Evolutionary conservation across 2,329 filamentous ascomycete genomes (phyloP), one percentile per base, ranked within the genome.

Genomic region (Hymenoscyphus fraxineus): DNA sequence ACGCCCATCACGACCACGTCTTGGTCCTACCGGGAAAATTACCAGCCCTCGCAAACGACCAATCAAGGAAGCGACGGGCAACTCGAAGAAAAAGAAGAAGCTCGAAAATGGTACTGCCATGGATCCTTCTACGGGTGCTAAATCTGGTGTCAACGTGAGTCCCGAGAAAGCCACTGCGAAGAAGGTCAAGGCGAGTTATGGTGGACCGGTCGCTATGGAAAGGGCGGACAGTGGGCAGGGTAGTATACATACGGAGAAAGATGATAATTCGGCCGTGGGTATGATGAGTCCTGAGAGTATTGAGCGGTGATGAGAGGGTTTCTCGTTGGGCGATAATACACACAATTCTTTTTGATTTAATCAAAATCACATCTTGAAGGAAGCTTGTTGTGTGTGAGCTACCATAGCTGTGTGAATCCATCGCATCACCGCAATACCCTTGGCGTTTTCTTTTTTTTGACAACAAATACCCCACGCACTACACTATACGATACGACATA

Each of bases 21-120:
- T 86, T n/a, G 81, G 85, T 39, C 82, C 86, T 22, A 93, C 89
- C 22, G 92, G 92, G 73, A 96, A 96, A 81, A 96, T 96, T 70
- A 89, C 90, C 12, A 90, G 88, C 61, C 91, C 92, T 39, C 87
- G 93, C 71, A 96, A 96, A 79, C 83, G 91, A 7, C 91, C 92
- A 39, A 85, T 92, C 27, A 88, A 90, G 74, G 91, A 95, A 75
- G 91, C 93, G 76, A 88, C 92, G 62, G 90, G 91, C 39, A 85
- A 92, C 69, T 90, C 91, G 64, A 93, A 93, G 81, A 95, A 94
- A 79, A 93, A 91, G 80, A 91, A 93, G 80, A 94, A 94, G 80
- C 79, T 85, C 77, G 88, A 87, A 77, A 88, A 75, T 68, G 70
- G 74, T n/a, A 66, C 68, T 61, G 71, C 75, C 47, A 69, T 77